Evolutionary conservation across 805 yeast genomes (phyloP), one percentile per base, ranked within the genome.

Genomic region (Schizosaccharomyces cryophilus): DNA sequence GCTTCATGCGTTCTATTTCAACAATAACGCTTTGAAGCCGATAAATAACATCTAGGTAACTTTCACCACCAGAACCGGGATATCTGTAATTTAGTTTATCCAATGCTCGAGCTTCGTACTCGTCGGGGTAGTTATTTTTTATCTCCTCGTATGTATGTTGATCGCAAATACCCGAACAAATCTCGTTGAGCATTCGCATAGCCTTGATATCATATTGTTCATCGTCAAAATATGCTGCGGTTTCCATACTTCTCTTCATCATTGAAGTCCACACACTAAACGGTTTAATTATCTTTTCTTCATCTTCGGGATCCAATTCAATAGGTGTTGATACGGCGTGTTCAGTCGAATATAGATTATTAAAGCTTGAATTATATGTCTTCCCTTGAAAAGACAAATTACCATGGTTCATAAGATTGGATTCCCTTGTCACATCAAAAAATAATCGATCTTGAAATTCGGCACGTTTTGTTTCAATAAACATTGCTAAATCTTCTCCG

Each of bases 21-120:
- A 87, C 87, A 64, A 90, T 90, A 21, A 90, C 80, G 0, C 96
- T 95, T 63, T 95, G 77, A 62, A 90, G 76, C 64, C 98, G 77
- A 65, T 88, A 87, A 67, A 93, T 84, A 13, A 93, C 98, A 72
- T 90, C 97, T 66, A 90, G 73, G 66, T 90, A 90, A 0, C 95
- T 85, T 71, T 90, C 98, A 19, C 98, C 98, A 6, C 97, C 96
- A 60, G 87, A 85, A 3, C 98, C 98, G 1, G 97, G 98, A 69
- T 90, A 90, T 63, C 98, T 75, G 71, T 90, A 90, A 19, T 83
- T 75, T 66, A 90, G 75, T 71, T 90, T 90, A 71, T 87, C 84
- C 54, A 77, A 74, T 65, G 87, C 72, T 62, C 97, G 78, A 19
- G 87, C 78, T 54, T 78, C 80, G 68, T 83, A 90, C 70, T 90